phyloP scores from a whole-genome alignment of 2,329 filamentous ascomycete species.

The Calonectria montana region DNA sequence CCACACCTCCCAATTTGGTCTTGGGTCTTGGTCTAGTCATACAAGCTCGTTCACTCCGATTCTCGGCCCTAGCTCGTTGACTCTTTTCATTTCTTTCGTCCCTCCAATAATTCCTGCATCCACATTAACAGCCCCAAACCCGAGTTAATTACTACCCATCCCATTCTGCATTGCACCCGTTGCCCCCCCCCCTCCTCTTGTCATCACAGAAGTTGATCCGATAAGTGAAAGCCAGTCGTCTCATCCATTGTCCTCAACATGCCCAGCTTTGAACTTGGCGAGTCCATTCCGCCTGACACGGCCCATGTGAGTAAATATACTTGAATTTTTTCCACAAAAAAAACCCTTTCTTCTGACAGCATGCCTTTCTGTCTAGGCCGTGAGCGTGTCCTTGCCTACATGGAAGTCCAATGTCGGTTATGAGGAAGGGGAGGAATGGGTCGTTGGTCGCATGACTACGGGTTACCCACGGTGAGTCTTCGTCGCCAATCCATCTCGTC shows the following conservation, averaged over 20 bases:
- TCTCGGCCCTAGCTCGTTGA: constrained; percentile 16
- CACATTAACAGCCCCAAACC: not conserved
- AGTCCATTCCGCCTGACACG: constrained; percentile 81
- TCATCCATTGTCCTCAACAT: constrained; percentile 45
- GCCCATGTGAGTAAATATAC: constrained; percentile 72
- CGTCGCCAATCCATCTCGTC: not conserved
- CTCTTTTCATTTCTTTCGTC: not conserved
- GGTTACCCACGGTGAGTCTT: constrained; percentile 83
- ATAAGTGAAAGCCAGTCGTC: not conserved
- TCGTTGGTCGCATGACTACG: constrained; percentile 85
- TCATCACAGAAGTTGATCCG: not conserved
- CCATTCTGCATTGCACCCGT: not conserved
- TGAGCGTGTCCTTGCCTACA: constrained; percentile 94
- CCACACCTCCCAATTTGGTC: constrained; percentile 2
- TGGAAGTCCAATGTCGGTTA: constrained; percentile 94
- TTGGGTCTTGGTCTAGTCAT: not conserved
- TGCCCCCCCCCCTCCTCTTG: not conserved
- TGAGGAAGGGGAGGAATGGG: constrained; percentile 90
- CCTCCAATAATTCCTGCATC: constrained; percentile 19
- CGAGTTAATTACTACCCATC: not conserved
- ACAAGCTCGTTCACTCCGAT: constrained; percentile 23
- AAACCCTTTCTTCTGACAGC: not conserved
- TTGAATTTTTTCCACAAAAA: not conserved
- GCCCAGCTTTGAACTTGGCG: constrained; percentile 68
- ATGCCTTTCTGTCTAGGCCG: constrained; percentile 69